phyloP scores from a whole-genome alignment of 2,329 filamentous ascomycete genomes.

The Talaromyces marneffei region DNA sequence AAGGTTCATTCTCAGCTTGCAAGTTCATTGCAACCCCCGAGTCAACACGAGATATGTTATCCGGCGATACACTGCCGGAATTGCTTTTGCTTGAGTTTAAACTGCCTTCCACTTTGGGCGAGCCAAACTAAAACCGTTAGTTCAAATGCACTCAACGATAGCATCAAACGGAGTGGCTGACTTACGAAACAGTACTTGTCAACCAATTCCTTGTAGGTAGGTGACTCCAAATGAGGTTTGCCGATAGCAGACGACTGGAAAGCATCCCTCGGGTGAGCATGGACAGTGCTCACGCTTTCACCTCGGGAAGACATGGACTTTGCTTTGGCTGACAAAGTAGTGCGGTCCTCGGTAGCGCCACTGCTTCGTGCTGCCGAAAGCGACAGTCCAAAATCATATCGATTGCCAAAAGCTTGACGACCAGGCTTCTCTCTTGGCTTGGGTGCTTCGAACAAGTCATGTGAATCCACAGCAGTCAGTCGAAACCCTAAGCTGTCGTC shows the following conservation, averaged over 20 bases:
- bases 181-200: conserved; percentile 99
- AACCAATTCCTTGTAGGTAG: conserved; percentile 92
- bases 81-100: conserved; percentile 12
- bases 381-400: conserved; percentile 95
- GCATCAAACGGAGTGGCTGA: conserved; percentile 41
- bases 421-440: conserved; percentile 43
- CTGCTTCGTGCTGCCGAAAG: conserved; percentile 72
- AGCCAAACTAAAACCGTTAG: conserved; percentile 43
- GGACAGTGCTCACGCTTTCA: conserved; percentile 16
- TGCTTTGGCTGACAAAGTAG: conserved; percentile 52
- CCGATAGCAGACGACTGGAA: conserved; percentile 47
- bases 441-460: conserved; percentile 56
- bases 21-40: conserved; percentile 8
- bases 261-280: conserved; percentile 21
- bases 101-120: conserved; percentile 29
- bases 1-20: background rate
- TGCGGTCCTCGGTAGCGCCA: conserved; percentile 55
- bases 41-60: conserved; percentile 5
- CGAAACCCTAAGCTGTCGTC: conserved; percentile 62
- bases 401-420: conserved; percentile 76
- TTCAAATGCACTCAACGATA: background rate
- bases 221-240: conserved; percentile 69
- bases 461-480: conserved; percentile 64
- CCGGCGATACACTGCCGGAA: conserved; percentile 8
- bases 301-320: conserved; percentile 30